Evolutionary conservation across 345 rosid genomes (phyloP).

Genomic region (Populus alba): DNA sequence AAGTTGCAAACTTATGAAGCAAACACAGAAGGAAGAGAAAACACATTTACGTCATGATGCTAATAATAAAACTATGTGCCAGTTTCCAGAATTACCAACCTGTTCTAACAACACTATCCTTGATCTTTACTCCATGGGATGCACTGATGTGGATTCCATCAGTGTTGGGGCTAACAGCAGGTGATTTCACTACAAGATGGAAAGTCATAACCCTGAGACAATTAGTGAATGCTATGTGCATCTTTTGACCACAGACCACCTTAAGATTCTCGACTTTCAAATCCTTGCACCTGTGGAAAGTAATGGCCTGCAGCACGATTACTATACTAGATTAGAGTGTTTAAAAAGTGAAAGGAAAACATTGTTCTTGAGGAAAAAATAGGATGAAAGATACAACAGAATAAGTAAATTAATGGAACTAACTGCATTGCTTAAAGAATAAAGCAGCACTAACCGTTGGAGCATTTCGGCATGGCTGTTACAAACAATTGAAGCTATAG

Average conservation of each 20-base stretch:
- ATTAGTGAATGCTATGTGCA: slow-evolving; percentile 72
- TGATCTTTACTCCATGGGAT: slow-evolving; percentile 59
- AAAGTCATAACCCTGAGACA: slow-evolving; percentile 56
- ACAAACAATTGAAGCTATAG: slow-evolving; percentile 17
- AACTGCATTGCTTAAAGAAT: slow-evolving; percentile 15
- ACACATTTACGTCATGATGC: neutral
- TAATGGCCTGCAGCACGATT: slow-evolving; percentile 58
- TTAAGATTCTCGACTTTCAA: slow-evolving; percentile 53
- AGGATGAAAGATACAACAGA: neutral
- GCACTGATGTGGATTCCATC: slow-evolving; percentile 88
- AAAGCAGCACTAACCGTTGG: slow-evolving; percentile 67
- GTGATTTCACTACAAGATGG: slow-evolving; percentile 55
- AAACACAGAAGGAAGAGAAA: neutral
- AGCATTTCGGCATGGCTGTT: slow-evolving; percentile 90
- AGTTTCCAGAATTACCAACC: slow-evolving; percentile 36
- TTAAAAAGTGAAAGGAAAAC: slow-evolving; percentile 5
- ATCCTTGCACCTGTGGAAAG: slow-evolving; percentile 81
- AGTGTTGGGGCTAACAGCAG: slow-evolving; percentile 75
- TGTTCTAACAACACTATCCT: slow-evolving; percentile 56
- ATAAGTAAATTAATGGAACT: slow-evolving; percentile 15
- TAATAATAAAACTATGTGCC: too few species aligned
- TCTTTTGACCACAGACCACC: slow-evolving; percentile 63
- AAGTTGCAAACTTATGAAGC: too few species aligned
- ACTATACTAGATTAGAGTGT: slow-evolving; percentile 9
- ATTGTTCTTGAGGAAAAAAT: neutral